Conservation (phyloP, 768 basidiomycete species). For the Coprinopsis marcescibilis region DNA sequence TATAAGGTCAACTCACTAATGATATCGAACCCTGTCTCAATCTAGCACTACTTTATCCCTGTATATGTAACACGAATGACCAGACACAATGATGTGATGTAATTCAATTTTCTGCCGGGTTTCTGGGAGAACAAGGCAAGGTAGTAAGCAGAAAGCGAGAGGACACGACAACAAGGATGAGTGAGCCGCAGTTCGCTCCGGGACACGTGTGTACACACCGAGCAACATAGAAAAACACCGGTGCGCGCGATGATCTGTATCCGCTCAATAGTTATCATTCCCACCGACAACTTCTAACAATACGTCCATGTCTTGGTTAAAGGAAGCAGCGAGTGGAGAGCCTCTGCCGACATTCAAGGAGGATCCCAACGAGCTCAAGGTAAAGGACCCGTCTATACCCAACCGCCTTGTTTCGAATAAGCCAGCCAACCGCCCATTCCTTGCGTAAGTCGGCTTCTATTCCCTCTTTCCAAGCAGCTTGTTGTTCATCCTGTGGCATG, state of each 20-base stretch:
- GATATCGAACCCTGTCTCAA: slow-evolving; percentile 10
- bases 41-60: slow-evolving; percentile 11
- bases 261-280: no score
- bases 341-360: slow-evolving; percentile 33
- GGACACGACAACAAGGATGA: no score
- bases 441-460: slow-evolving; percentile 44
- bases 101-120: neutral
- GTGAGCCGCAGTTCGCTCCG: neutral
- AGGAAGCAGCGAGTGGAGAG: slow-evolving; percentile 37
- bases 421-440: slow-evolving; percentile 79
- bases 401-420: slow-evolving; percentile 74
- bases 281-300: no score
- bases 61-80: slow-evolving; percentile 11
- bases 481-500: no score
- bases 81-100: slow-evolving; percentile 3
- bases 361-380: slow-evolving; percentile 32
- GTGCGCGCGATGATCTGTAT: no score
- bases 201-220: slow-evolving; percentile 4
- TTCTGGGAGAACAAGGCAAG: no score
- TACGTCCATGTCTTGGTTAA: slow-evolving; percentile 73
- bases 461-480: no score
- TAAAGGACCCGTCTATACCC: slow-evolving; percentile 57
- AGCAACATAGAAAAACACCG: no score
- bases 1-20: slow-evolving; percentile 9
- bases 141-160: no score